Conservation (phyloP, 1,284 basidiomycete genomes). For the Termitomyces sp. region DNA sequence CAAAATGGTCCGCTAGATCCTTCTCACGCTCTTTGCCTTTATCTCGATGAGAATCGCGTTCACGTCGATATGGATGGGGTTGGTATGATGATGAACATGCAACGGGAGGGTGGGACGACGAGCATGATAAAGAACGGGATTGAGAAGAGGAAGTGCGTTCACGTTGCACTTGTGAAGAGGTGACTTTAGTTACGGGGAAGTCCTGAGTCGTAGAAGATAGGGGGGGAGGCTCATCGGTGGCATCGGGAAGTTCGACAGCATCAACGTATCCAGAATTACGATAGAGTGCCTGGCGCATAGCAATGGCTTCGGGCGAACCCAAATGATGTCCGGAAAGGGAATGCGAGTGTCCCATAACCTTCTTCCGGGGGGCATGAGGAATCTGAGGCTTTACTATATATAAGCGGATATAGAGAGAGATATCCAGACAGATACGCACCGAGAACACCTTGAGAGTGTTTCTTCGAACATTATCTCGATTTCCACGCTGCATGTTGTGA, state of each 20-base stretch:
- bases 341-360: conserved; percentile 11
- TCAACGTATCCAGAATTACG: conserved; percentile 74
- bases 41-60: conserved; percentile 6
- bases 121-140: background rate
- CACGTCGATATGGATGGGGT: conserved; percentile 1
- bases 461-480: conserved; percentile 84
- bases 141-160: background rate
- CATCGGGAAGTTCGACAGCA: conserved; percentile 57
- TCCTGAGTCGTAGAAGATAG: background rate
- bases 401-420: background rate
- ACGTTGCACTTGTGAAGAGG: background rate
- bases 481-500: conserved; percentile 88
- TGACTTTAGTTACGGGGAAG: background rate
- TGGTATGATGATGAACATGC: conserved; percentile 5
- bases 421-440: conserved; percentile 41
- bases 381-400: conserved; percentile 52
- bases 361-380: conserved; percentile 28
- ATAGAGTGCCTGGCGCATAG: conserved; percentile 77
- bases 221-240: conserved; percentile 10
- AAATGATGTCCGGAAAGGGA: conserved; percentile 10
- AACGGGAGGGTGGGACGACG: background rate
- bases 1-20: conserved; percentile 29
- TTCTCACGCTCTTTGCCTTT: conserved; percentile 10
- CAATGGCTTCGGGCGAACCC: conserved; percentile 64
- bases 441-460: conserved; percentile 92